Percentiles rank a stretch among this genome's conserved stretches.
These are phyloP conservation scores for Elasticomyces elasticus DNA, from an alignment of 495 filamentous ascomycete species.

Conservation along the genomic window DNA sequence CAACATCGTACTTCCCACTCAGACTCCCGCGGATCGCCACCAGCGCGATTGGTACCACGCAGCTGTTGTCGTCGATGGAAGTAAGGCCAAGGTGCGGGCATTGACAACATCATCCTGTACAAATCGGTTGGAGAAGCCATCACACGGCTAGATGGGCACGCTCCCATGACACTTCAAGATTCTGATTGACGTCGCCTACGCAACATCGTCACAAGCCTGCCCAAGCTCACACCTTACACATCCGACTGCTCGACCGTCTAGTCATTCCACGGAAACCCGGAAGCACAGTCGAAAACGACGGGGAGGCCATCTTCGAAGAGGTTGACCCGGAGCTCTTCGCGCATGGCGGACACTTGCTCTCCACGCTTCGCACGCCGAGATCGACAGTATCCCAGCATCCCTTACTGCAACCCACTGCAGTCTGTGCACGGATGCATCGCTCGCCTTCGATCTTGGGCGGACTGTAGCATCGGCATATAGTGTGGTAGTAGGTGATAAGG, in stretches of 20 bases:
- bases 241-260: background rate
- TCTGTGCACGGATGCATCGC: slow-evolving; percentile 1
- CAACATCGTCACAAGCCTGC: no score
- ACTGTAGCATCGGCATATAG: background rate
- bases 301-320: background rate
- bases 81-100: no score
- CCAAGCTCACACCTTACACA: background rate
- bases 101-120: no score
- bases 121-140: no score
- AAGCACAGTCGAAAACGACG: background rate
- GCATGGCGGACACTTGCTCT: background rate
- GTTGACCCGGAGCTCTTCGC: background rate
- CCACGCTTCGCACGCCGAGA: background rate
- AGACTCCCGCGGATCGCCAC: no score
- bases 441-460: background rate
- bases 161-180: no score
- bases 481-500: background rate
- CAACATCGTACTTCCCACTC: no score
- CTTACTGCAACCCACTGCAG: background rate
- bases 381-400: slow-evolving; percentile 1
- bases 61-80: no score
- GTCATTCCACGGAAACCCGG: background rate
- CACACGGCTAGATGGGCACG: no score
- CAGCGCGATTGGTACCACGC: no score
- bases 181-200: no score